Evolutionary conservation across 2,329 filamentous ascomycete species (phyloP), one percentile per base, ranked within the genome.

Genomic region (Diplodia mutila): DNA sequence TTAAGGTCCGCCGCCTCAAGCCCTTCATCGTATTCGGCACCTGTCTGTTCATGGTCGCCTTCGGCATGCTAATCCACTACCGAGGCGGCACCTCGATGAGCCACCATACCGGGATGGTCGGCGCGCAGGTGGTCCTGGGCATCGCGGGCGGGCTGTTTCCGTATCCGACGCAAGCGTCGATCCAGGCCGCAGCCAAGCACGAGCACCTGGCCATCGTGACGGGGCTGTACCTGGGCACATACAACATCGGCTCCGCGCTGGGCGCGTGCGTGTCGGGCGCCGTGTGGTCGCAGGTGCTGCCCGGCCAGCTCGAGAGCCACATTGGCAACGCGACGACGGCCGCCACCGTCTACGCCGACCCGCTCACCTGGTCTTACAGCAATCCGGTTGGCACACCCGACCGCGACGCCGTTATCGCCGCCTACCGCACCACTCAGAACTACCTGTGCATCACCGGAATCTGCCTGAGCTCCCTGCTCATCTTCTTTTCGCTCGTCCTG

Each of bases 191-290:
- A 0, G 82, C 82, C 0, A 81, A 80, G 63, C 84, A 85, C 69
- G 82, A 85, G 72, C 81, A 90, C 71, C 80, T 90, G 37, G 88
- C 89, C 52, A 85, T 89, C 69, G 84, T 90, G 70, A 90, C 87
- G 0, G 87, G 85, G 49, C 75, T 90, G 21, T 90, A 85, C 73
- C 83, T 90, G 2, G 85, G 87, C 18, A 83, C 80, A n/a, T 90
- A 89, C 78, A 87, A 87, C 73, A 82, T 90, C 48, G 88, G 88
- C 34, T 87, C 83, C 5, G 87, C 87, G 0, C 75, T 89, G 1
- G 87, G 88, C 25, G 85, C 85, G 73, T 82, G 85, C 18, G 83
- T 90, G 29, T 87, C 87, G 0, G 87, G 87, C 16, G 85, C 86
- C 23, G 84, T 90, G 69, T 90, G 87, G 87, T 85, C 85, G 0